Conservation (phyloP, 331 rosid species). For the Saraca asoca region DNA sequence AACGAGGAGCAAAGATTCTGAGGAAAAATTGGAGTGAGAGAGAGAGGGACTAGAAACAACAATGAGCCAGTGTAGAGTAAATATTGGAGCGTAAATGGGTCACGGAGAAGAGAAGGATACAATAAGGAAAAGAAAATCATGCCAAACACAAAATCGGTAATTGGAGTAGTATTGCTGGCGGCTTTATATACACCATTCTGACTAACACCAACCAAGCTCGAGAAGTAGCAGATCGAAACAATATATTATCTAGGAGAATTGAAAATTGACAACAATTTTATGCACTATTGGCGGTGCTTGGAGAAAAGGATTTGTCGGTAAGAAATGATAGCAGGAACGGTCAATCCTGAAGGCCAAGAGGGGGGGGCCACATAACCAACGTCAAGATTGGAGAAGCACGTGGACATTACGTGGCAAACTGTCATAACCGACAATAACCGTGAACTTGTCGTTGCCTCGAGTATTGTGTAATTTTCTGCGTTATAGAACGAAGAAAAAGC, state of each 20-base stretch:
- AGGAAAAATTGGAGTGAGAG: not conserved
- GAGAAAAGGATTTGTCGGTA: slow-evolving; percentile 49
- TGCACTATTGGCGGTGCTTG: no score
- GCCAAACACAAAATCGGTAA: not conserved
- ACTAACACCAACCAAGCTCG: not conserved
- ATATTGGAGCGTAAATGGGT: not conserved
- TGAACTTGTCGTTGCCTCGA: slow-evolving; percentile 55
- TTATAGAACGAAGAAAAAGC: not conserved
- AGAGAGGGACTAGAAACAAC: not conserved
- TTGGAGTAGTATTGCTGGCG: slow-evolving; percentile 9
- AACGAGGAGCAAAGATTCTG: slow-evolving; percentile 30
- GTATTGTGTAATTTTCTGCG: slow-evolving; percentile 25
- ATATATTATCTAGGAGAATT: no score
- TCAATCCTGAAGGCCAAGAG: slow-evolving; percentile 40
- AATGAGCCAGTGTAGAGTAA: not conserved
- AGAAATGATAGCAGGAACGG: slow-evolving; percentile 38
- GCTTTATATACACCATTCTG: slow-evolving; percentile 38
- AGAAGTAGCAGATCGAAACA: no score
- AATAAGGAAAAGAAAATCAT: not conserved
- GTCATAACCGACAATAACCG: slow-evolving; percentile 93
- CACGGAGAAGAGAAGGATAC: not conserved
- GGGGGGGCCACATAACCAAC: slow-evolving; percentile 42
- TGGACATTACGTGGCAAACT: slow-evolving; percentile 83
- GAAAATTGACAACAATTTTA: no score
- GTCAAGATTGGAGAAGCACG: slow-evolving; percentile 45